phyloP scores from a whole-genome alignment of 306 rosid genomes.

The Acacia confusa region DNA sequence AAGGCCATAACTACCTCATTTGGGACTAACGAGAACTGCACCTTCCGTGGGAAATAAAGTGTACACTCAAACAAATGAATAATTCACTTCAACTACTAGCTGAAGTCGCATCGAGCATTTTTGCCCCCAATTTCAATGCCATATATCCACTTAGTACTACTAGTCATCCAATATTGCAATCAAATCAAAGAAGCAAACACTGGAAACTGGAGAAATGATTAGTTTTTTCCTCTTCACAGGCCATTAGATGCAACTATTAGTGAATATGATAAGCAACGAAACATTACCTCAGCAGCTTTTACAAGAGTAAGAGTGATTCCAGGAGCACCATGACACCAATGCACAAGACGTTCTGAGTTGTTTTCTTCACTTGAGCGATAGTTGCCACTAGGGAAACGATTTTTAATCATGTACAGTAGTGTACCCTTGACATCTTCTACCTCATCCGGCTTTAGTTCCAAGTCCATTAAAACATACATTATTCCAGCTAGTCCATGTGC shows the following conservation, averaged over 20 bases:
- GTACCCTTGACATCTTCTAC: constrained; percentile 78
- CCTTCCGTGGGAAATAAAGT: background rate
- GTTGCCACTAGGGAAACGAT: constrained; percentile 70
- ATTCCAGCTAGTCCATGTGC: constrained; percentile 93
- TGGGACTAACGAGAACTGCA: background rate
- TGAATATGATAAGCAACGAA: constrained; percentile 9
- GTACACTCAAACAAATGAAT: background rate
- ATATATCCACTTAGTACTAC: background rate
- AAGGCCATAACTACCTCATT: constrained; percentile 1
- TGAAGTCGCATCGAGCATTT: background rate
- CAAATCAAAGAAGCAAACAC: background rate
- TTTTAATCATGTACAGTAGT: constrained; percentile 63
- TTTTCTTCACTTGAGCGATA: constrained; percentile 86
- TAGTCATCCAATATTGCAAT: background rate
- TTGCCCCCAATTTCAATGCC: background rate
- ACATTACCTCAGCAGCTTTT: constrained; percentile 71
- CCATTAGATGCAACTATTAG: background rate
- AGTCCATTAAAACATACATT: constrained; percentile 76
- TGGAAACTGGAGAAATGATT: background rate
- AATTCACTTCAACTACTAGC: background rate
- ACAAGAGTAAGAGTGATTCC: constrained; percentile 79
- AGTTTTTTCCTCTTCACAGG: background rate
- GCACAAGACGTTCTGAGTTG: constrained; percentile 74
- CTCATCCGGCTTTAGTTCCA: constrained; percentile 77
- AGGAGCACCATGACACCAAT: constrained; percentile 97